Evolutionary conservation across 2,329 filamentous ascomycete species (phyloP).

Genomic region (Alternaria gansuensis): DNA sequence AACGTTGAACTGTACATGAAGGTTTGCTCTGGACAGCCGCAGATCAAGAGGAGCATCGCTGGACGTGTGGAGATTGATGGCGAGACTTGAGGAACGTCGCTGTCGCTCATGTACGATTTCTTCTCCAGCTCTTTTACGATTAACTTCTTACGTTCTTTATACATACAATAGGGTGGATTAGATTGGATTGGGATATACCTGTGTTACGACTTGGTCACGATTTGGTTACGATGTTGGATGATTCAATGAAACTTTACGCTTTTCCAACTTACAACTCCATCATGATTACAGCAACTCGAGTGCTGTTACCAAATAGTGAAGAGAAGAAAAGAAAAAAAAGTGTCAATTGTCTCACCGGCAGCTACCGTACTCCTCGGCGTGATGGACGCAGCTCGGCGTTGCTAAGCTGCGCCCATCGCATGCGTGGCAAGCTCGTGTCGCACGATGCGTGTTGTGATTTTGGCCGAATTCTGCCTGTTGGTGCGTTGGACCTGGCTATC

Average conservation of each 20-base stretch:
- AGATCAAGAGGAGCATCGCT: slow-evolving; percentile 39
- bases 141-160: slow-evolving; percentile 14
- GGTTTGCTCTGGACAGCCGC: slow-evolving; percentile 29
- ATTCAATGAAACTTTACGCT: slow-evolving; percentile 12
- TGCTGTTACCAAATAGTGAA: neutral
- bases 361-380: neutral
- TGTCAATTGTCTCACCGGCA: neutral
- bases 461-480: slow-evolving; percentile 1
- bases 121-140: slow-evolving; percentile 10
- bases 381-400: neutral
- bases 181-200: slow-evolving; percentile 2
- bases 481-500: neutral
- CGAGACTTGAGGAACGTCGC: slow-evolving; percentile 6
- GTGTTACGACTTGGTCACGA: slow-evolving; percentile 5
- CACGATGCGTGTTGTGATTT: slow-evolving; percentile 4
- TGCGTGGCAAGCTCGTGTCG: slow-evolving; percentile 2
- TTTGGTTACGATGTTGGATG: slow-evolving; percentile 9
- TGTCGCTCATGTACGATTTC: slow-evolving; percentile 1
- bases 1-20: slow-evolving; percentile 36
- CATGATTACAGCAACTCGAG: neutral
- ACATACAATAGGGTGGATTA: slow-evolving; percentile 9
- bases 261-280: neutral
- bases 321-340: too few relatives aligned
- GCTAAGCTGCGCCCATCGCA: slow-evolving; percentile 1
- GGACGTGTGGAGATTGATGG: slow-evolving; percentile 27